Base-by-base conservation (phyloP, 2,329 filamentous ascomycete species). In the Pseudogymnoascus sp. region DNA sequence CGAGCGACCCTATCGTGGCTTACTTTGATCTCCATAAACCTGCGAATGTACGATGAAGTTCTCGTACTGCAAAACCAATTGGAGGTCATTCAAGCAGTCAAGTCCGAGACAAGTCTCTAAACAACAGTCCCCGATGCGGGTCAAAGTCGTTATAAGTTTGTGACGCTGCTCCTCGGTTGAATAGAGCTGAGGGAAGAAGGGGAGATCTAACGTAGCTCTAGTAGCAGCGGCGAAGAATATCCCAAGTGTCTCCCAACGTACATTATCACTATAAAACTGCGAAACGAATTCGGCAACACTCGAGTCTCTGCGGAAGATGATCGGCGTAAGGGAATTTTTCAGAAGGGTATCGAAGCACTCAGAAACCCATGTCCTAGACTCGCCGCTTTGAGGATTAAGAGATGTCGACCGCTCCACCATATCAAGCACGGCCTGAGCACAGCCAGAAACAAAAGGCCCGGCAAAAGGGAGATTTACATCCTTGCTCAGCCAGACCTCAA, bases 41-140 rank as follows among this genome's bases (percentile, higher is more conserved):
- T 75, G 72, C 0, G 78, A 76, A 62, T 79, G 76, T 1, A 77
- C 67, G n/a, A 79, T 78, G 37, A 77, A 79, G 26, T 78, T 79
- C 62, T 80, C 78, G 59, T 79, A 80, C 62, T 80, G 78, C 4
- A 79, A 65, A 4, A 78, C 65, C 2, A 80, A 68, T 62, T 80
- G 78, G 26, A 81, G 66, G 66, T 80, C 77, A 62, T 80, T 79
- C 31, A 81, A 37, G 40, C 68, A 70, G 53, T 74, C 72, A 1
- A 72, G 61, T 1, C 68, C 66, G 2, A 72, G 59, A n/a, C 4
- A 41, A 41, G 40, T 22, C 19, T 73, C 69, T 7, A 73, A 62
- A 35, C 67, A 70, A 1, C 41, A 46, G 60, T 72, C 71, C n/a
- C 64, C 64, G 10, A 64, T 63, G 28, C 68, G 63, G 62, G 68